Conservation (phyloP, 306 rosid species). For the Cicer cuneatum region DNA sequence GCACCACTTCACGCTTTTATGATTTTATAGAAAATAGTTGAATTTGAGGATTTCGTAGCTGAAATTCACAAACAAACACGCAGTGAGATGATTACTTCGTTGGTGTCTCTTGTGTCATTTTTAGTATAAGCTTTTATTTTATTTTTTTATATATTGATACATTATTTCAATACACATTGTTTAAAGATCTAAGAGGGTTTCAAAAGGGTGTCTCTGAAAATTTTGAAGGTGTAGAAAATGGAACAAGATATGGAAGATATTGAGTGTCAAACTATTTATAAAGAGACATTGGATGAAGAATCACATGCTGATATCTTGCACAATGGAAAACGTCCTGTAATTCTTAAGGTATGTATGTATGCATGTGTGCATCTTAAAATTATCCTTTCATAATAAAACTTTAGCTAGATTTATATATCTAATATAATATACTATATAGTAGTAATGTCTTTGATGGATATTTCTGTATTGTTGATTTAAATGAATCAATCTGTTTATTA, state of each 20-base stretch:
- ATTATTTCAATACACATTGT: not conserved
- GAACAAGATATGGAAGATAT: conserved; percentile 53
- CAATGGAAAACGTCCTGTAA: conserved; percentile 50
- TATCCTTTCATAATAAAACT: not conserved
- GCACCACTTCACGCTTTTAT: conserved; percentile 43
- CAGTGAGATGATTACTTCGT: conserved; percentile 12
- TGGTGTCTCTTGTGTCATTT: conserved; percentile 4
- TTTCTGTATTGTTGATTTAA: not conserved
- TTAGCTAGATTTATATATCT: not conserved
- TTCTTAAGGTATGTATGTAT: conserved; percentile 55
- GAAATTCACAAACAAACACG: not conserved
- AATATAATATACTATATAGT: not conserved
- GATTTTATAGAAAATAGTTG: conserved; percentile 25
- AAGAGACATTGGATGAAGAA: conserved; percentile 6
- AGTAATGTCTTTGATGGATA: not conserved
- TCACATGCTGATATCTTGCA: conserved; percentile 39
- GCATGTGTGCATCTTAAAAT: not conserved
- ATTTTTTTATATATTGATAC: not conserved
- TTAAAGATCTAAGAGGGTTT: conserved; percentile 31
- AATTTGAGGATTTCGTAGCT: conserved; percentile 12
- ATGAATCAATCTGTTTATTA: not conserved
- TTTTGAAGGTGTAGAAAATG: conserved; percentile 26
- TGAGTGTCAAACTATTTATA: conserved; percentile 51
- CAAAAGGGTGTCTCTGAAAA: conserved; percentile 22
- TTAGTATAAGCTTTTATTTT: not conserved